Evolutionary conservation across 2,329 filamentous ascomycete genomes (phyloP), one percentile per base, ranked within the genome.

Genomic region (Allantophomopsis lycopodina): DNA sequence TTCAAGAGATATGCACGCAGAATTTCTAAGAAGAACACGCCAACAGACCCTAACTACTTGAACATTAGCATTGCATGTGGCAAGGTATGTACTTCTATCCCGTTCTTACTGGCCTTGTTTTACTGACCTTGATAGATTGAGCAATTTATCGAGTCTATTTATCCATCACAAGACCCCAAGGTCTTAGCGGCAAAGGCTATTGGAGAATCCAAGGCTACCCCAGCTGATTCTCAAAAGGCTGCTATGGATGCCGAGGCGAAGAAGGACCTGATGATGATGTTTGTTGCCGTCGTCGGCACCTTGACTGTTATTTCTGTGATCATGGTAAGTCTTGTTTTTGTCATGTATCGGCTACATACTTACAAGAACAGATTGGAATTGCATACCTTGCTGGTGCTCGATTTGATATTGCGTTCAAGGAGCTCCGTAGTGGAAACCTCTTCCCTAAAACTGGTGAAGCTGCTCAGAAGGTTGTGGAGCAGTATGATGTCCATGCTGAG

Each of bases 1-100:
- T 96, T 96, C 69, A 74, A 75, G 53, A 69, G 62, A 50, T 94
- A 93, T 53, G 69, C 76, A 7, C 76, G 83, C 50, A 76, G 73
- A 59, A 96, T 98, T 59, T 82, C 88, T 55, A 78, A 82, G 67
- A 95, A 91, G 74, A 96, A 95, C 60, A 85, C 88, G 46, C 89
- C 91, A 0, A 78, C 79, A 52, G 91, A 98, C 54, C 91, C 89
- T 35, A 89, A 88, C 57, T 98, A 82, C 64, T 65, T 95, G 35
- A 80, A 85, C 54, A 95, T 98, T 55, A 94, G 87, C 60, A 77
- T 87, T 46, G 81, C 83, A 40, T 94, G 89, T 56, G 89, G 76
- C 55, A 87, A 85, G 72, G 84, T 89, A 59, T 52, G 64, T 53
- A 43, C 31, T 10, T n/a, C 30, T 2, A 28, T 5, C 10, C 23